A percentile compares a stretch with the other conserved stretches of the same genome.
These are phyloP conservation scores for Ascochyta pisi DNA, from an alignment of 2,329 filamentous ascomycete species.

Conservation along the genomic window DNA sequence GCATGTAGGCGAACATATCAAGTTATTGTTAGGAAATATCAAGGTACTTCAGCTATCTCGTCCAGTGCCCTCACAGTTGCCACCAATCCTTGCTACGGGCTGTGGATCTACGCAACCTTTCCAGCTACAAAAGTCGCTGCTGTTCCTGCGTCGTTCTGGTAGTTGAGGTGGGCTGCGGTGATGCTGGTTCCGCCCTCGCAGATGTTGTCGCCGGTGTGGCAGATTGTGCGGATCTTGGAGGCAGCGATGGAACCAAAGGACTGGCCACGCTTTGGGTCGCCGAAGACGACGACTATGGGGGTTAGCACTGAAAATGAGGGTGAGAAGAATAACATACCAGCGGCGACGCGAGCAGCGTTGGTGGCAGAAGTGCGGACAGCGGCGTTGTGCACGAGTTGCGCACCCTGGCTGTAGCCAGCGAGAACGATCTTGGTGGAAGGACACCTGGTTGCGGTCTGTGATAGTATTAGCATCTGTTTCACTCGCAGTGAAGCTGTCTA, in stretches of 20 bases:
- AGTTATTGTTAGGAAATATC: too few relatives aligned
- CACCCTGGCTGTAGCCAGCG: constrained; percentile 42
- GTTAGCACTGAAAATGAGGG: not conserved
- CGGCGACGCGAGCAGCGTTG: constrained; percentile 22
- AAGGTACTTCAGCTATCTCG: too few relatives aligned
- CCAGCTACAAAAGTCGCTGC: constrained; percentile 24
- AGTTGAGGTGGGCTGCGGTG: constrained; percentile 22
- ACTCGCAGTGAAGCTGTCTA: not conserved
- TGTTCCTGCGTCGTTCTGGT: constrained; percentile 20
- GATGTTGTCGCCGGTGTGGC: constrained; percentile 41
- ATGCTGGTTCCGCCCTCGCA: constrained; percentile 23
- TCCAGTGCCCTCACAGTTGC: too few relatives aligned
- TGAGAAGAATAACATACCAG: constrained; percentile 13
- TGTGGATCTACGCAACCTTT: not conserved
- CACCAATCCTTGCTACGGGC: too few relatives aligned
- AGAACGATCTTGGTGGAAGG: constrained; percentile 33
- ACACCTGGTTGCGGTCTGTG: constrained; percentile 22
- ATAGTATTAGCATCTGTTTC: not conserved
- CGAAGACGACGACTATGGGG: constrained; percentile 38
- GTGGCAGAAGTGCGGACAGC: constrained; percentile 32
- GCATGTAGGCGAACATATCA: too few relatives aligned
- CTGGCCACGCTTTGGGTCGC: constrained; percentile 41
- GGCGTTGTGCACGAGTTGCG: constrained; percentile 53
- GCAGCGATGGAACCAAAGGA: constrained; percentile 32
- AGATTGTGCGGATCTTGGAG: constrained; percentile 36